Base-by-base conservation (phyloP, 169 alveolate genomes). In the Plasmodium fragile region DNA sequence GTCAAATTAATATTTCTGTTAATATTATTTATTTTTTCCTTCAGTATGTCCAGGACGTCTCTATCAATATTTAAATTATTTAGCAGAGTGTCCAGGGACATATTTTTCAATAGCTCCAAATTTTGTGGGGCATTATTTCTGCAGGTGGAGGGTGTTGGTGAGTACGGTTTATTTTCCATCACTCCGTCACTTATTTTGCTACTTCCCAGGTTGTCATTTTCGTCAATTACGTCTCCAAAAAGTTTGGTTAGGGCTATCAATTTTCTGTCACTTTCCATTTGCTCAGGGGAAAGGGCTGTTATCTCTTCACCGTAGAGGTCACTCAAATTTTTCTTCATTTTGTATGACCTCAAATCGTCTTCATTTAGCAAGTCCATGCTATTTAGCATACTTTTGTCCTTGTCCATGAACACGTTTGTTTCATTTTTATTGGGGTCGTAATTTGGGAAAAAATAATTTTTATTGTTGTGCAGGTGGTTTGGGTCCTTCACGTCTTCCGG, bases 11-110 rank as follows among this genome's bases (percentile, higher is more conserved):
- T 89, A 43, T 77, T 89, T 78, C 94, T 89, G 53, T 77, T 89
- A 41, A 89, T 89, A 41, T 89, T 89, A 89, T 89, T 89, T 78
- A 89, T 89, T 89, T 89, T 89, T 59, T 89, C 94, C 72, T 78
- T 89, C 71, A 89, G 81, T 59, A 89, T 89, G 28, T 89, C 71
- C 3, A 89, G 78, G 81, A 89, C 45, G 49, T 77, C 53, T 22
- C 65, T 77, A 89, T 89, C 94, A 41, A 89, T 34, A 79, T 89
- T 89, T 77, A 89, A 78, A 78, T 78, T 89, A 78, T 89, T 89
- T 59, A 89, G 43, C 82, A 89, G 18, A 16, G 82, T 89, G 45
- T 89, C 94, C 70, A 89, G 73, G 43, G 94, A 36, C 94, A 89
- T 89, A 78, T 78, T 89, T 36, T 89, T 89, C 34, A 55, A 77